Evolutionary conservation across 169 alveolate genomes (phyloP).

Genomic region (Cryptosporidium tyzzeri): DNA sequence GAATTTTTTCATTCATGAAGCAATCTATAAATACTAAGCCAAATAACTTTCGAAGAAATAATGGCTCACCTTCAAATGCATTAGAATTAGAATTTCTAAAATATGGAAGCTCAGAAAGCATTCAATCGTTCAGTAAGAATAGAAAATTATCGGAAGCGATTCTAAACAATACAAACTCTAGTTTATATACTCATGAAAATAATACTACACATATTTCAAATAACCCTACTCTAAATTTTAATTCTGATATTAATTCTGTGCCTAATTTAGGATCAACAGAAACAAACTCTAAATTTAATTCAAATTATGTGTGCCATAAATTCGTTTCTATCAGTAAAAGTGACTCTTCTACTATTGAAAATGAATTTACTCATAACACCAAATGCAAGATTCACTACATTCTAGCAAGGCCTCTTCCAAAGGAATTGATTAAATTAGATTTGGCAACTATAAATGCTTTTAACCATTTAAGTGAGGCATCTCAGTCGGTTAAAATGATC

Average conservation of each 20-base stretch:
- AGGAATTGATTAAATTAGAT: not conserved
- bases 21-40: not conserved
- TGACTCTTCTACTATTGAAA: not conserved
- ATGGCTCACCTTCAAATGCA: not conserved
- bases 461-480: slow-evolving; percentile 21
- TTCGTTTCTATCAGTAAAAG: not conserved
- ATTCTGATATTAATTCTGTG: not conserved
- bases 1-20: not conserved
- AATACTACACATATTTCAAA: not conserved
- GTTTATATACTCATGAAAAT: not conserved
- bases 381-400: slow-evolving; percentile 13
- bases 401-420: not conserved
- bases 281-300: not conserved
- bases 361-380: not conserved
- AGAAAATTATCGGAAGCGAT: not conserved
- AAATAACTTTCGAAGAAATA: not conserved
- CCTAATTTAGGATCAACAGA: not conserved
- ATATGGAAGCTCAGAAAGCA: not conserved
- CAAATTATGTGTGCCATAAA: slow-evolving; percentile 15
- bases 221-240: not conserved
- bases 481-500: slow-evolving; percentile 25
- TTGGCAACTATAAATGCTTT: slow-evolving; percentile 28
- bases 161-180: not conserved
- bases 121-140: not conserved
- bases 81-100: not conserved